Evolutionary conservation across 2,329 filamentous ascomycete genomes (phyloP), one percentile per base, ranked within the genome.

Genomic region (Penicillium paneum): DNA sequence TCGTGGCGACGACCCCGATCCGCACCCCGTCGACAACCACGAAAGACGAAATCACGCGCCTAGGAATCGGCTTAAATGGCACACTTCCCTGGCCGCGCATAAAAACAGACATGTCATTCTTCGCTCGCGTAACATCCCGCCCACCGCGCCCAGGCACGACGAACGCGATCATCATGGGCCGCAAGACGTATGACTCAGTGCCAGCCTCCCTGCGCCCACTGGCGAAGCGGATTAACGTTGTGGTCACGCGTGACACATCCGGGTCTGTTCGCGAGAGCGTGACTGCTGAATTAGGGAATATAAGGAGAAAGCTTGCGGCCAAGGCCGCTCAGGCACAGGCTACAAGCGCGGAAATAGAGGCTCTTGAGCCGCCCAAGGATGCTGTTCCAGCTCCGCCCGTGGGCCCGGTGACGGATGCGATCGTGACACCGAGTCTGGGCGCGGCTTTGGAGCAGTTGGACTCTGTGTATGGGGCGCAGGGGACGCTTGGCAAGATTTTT

Each of bases 161-260:
- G 1, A 93, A 92, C 72, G 89, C 90, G 17, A 90, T 97, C 48
- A 88, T 99, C 64, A 99, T 99, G 94, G 94, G 94, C 56, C 89
- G 94, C 68, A 97, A 95, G 75, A 99, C 94, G 0, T 99, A 93
- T 87, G 91, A 96, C 49, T 91, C 86, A 60, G 93, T 99, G 56
- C 93, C 94, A 2, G 69, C 79, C 7, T 82, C 80, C 48, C 91
- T 94, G 70, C 82, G 91, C 2, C 94, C 94, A 17, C 80, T 99
- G 32, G 86, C 84, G 57, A 88, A 85, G 58, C 81, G 94, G 10
- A 78, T 91, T 47, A 97, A 96, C 72, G 83, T 97, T 38, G 83
- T 97, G 61, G 79, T 99, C 62, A 89, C 85, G 44, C 64, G 73
- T n/a, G 71, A 75, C 52, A 60, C 57, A n/a, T 56, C 62, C 1